Base-by-base conservation (phyloP, 1,284 basidiomycete species). In the Chiua sp. region DNA sequence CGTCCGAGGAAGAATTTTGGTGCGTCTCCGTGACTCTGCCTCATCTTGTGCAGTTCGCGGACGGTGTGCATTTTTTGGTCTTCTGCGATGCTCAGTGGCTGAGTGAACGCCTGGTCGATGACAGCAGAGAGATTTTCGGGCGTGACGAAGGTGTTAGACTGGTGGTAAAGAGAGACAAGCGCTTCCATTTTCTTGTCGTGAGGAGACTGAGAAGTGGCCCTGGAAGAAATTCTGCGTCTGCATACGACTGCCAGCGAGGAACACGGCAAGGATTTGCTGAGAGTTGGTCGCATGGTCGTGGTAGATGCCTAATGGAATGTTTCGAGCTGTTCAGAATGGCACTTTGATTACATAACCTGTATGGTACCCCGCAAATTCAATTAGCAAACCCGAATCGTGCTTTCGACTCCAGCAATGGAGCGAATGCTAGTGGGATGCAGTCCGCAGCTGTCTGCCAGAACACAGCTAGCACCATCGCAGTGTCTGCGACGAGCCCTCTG, bases 151-250 rank as follows among this genome's bases (percentile, higher is more conserved):
- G 76, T 76, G 56, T 83, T 82, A 49, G 86, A 75, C 74, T 89
- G 82, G 78, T 92, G 90, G 77, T 92, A 92, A 51, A 92, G 81
- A 12, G 84, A 81, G 60, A 91, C 81, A 64, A 92, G 85, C 7
- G 88, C 86, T 61, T 88, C 87, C 77, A 91, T 79, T 75, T 87
- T 90, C 37, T 81, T 78, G n/a, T 82, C 64, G 49, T 64, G 59
- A 20, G 63, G 55, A 7, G 63, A 62, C 47, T 65, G 64, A n/a
- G 32, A 7, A 20, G 50, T 63, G 46, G 61, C 56, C 37, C 55
- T 74, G 57, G 64, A 69, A 20, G 73, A 73, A 12, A 56, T 47
- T 30, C 53, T 28, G 47, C 70, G 73, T 53, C 50, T 63, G 49
- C 48, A 53, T 22, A 47, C 30, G 18, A 42, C 30, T 28, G 54